Conservation (phyloP, 2,329 filamentous ascomycete species). For the Fusarium torreyae region DNA sequence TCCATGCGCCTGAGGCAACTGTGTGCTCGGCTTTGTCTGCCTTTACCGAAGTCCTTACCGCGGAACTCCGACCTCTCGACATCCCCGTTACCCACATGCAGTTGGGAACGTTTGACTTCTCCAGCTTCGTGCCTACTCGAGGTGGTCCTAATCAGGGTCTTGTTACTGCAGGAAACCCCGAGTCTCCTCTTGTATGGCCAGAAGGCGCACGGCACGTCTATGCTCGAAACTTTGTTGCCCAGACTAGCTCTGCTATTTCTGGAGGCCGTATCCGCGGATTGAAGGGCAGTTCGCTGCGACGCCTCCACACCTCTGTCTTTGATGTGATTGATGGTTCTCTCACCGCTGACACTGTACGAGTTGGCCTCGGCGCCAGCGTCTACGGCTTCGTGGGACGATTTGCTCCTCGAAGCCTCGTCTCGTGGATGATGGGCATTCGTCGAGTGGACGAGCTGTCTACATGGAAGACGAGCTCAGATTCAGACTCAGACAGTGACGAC, state of each 20-base stretch:
- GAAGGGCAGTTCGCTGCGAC: slow-evolving; percentile 80
- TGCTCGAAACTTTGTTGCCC: slow-evolving; percentile 72
- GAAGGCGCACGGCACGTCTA: slow-evolving; percentile 73
- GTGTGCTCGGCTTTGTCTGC: slow-evolving; percentile 89
- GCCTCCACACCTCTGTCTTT: slow-evolving; percentile 89
- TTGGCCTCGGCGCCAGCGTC: slow-evolving; percentile 86
- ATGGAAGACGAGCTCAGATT: slow-evolving; percentile 65
- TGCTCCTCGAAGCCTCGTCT: slow-evolving; percentile 83
- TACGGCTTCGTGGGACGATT: slow-evolving; percentile 90
- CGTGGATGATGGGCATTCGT: slow-evolving; percentile 91
- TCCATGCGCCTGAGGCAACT: slow-evolving; percentile 88
- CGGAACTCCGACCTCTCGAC: slow-evolving; percentile 81
- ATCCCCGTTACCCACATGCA: slow-evolving; percentile 90
- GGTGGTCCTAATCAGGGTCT: slow-evolving; percentile 55
- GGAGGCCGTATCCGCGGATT: slow-evolving; percentile 71
- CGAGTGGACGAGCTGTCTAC: slow-evolving; percentile 70
- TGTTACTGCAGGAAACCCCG: slow-evolving; percentile 60
- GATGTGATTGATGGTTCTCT: slow-evolving; percentile 83
- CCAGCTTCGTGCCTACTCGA: slow-evolving; percentile 70
- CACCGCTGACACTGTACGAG: slow-evolving; percentile 76
- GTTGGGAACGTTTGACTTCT: slow-evolving; percentile 91
- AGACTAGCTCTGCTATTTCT: slow-evolving; percentile 69
- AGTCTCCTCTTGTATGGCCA: slow-evolving; percentile 73
- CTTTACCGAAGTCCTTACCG: slow-evolving; percentile 84
- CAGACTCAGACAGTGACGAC: slow-evolving; percentile 55